Percentiles rank a stretch among this genome's conserved stretches.
Evolutionary conservation across 2,329 filamentous ascomycete species (phyloP).

Genomic region (Ophiostoma montium): DNA sequence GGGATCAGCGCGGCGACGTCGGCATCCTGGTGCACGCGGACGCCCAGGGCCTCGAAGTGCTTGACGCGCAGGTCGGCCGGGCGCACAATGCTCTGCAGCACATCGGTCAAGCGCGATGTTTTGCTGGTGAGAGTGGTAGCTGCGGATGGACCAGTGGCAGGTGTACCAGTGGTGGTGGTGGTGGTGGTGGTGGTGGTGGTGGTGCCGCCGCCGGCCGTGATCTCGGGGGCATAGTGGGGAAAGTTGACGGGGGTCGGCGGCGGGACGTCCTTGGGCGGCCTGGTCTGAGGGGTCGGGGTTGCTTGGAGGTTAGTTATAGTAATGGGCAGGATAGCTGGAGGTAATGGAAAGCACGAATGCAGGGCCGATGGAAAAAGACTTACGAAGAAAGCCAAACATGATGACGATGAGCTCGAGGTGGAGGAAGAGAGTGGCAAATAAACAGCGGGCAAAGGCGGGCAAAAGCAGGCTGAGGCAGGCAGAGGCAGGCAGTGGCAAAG

Average conservation of each 20-base stretch:
- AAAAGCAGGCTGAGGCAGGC: too few species aligned
- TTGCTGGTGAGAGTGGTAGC: slow-evolving; percentile 3
- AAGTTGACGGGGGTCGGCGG: slow-evolving; percentile 40
- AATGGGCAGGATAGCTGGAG: too few species aligned
- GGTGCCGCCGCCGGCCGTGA: slow-evolving; percentile 6
- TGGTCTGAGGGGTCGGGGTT: slow-evolving; percentile 10
- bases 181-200: neutral
- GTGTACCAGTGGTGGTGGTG: neutral
- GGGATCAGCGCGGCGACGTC: slow-evolving; percentile 37
- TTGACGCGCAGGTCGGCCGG: slow-evolving; percentile 32
- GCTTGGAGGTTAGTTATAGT: neutral
- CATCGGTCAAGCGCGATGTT: slow-evolving; percentile 27
- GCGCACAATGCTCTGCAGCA: slow-evolving; percentile 41
- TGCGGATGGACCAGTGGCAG: too few species aligned
- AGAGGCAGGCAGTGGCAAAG: too few species aligned
- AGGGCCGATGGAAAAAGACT: too few species aligned
- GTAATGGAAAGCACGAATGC: too few species aligned
- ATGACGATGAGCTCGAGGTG: neutral
- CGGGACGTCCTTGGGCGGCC: slow-evolving; percentile 36
- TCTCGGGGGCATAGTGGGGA: slow-evolving; percentile 27
- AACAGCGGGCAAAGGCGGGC: neutral
- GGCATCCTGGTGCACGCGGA: slow-evolving; percentile 39
- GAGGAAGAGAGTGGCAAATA: neutral
- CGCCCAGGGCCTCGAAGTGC: slow-evolving; percentile 43
- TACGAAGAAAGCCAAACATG: neutral